A percentile compares a stretch with the other conserved stretches of the same genome.
Evolutionary conservation across 2,329 filamentous ascomycete species (phyloP).

Genomic region (Didymella glomerata): DNA sequence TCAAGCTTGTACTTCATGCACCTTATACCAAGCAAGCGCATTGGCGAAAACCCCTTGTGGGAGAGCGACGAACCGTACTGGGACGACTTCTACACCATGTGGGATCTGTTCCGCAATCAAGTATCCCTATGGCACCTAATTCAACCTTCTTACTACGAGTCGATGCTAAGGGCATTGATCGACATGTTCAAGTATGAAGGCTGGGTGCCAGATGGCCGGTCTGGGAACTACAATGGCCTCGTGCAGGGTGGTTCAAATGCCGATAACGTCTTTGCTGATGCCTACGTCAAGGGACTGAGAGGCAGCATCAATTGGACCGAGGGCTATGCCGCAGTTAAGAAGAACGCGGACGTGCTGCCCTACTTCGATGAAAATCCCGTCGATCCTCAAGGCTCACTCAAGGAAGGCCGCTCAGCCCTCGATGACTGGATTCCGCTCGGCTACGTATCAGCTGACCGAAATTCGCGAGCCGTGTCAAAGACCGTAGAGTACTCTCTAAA

Average conservation of each 20-base stretch:
- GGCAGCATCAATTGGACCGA: conserved; percentile 72
- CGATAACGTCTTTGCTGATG: conserved; percentile 67
- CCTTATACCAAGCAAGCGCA: conserved; percentile 47
- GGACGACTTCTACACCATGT: conserved; percentile 78
- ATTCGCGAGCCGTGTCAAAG: conserved; percentile 52
- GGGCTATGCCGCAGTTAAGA: conserved; percentile 75
- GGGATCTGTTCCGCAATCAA: conserved; percentile 72
- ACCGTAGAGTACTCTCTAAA: conserved; percentile 56
- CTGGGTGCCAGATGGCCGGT: conserved; percentile 74
- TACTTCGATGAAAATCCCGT: conserved; percentile 49
- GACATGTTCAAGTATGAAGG: conserved; percentile 69
- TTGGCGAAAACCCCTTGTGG: conserved; percentile 75
- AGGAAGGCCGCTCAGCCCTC: conserved; percentile 55
- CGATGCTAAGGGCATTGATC: conserved; percentile 74
- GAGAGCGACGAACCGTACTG: conserved; percentile 70
- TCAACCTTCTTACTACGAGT: conserved; percentile 68
- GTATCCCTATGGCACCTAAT: conserved; percentile 63
- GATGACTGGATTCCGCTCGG: conserved; percentile 56
- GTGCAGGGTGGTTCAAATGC: conserved; percentile 50
- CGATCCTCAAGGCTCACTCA: conserved; percentile 49
- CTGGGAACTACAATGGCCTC: conserved; percentile 64
- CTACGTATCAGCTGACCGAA: conserved; percentile 52
- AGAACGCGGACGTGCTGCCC: conserved; percentile 69
- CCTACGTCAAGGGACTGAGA: conserved; percentile 70
- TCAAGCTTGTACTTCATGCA: conserved; percentile 51